Conservation (phyloP, 257 asterid genomes). For the Ballota nigra region DNA sequence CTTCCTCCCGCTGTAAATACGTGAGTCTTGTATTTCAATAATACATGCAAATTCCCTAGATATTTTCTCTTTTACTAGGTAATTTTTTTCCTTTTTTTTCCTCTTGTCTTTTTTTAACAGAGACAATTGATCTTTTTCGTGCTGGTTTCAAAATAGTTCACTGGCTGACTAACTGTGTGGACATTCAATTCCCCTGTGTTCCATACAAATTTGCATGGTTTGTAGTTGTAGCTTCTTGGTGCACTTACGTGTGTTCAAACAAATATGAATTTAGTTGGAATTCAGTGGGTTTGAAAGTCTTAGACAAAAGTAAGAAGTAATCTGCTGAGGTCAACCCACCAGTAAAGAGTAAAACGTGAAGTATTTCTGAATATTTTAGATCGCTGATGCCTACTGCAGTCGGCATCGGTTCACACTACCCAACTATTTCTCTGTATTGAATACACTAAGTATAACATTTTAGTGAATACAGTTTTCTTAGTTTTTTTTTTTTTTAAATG, state of each 20-base stretch:
- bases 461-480: slow-evolving; percentile 8
- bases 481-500: slow-evolving; percentile 31
- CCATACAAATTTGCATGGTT: background rate
- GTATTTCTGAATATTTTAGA: background rate
- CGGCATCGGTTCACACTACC: background rate
- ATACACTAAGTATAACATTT: background rate
- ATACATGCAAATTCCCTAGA: background rate
- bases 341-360: background rate
- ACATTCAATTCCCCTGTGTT: background rate
- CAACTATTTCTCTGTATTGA: background rate
- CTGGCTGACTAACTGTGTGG: background rate
- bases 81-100: background rate
- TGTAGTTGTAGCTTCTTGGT: background rate
- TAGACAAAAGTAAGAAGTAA: background rate
- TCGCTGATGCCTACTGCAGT: background rate
- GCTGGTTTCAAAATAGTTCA: background rate
- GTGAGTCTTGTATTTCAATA: background rate
- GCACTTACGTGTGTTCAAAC: background rate
- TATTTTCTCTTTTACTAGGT: background rate
- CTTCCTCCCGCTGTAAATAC: background rate
- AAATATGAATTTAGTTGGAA: background rate
- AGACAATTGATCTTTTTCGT: background rate
- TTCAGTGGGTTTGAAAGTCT: background rate
- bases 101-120: background rate
- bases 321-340: background rate